Percentiles rank a stretch among this genome's conserved stretches.
Conservation (phyloP, 345 rosid species). For the Brassica incana region DNA sequence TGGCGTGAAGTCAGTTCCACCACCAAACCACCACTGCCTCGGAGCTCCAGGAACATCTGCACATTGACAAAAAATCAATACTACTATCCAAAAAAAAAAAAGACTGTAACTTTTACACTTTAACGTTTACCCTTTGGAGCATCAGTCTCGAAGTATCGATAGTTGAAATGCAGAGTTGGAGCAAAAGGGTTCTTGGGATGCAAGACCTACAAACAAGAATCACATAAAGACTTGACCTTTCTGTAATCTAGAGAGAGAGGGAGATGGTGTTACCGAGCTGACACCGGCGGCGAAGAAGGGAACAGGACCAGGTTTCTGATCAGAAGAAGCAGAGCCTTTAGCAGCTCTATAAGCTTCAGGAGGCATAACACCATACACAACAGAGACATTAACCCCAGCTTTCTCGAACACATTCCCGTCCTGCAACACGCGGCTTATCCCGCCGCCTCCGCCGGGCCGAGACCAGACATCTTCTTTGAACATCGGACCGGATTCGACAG, state of each 20-base stretch:
- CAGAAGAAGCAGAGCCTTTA: slow-evolving; percentile 55
- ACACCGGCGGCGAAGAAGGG: slow-evolving; percentile 96
- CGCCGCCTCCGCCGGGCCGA: slow-evolving; percentile 96
- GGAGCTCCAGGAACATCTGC: slow-evolving; percentile 79
- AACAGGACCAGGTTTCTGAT: slow-evolving; percentile 74
- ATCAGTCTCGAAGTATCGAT: slow-evolving; percentile 41
- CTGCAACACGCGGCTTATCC: slow-evolving; percentile 91
- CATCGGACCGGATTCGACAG: slow-evolving; percentile 55
- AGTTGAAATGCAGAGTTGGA: slow-evolving; percentile 59
- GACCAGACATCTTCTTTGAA: slow-evolving; percentile 97
- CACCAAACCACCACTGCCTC: slow-evolving; percentile 99
- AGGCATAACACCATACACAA: slow-evolving; percentile 93
- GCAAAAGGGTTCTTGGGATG: neutral
- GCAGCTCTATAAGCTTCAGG: slow-evolving; percentile 98
- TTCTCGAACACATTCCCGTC: slow-evolving; percentile 92
- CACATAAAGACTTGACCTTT: neutral
- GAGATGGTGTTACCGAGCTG: slow-evolving; percentile 66
- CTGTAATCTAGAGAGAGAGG: neutral
- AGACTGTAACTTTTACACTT: neutral
- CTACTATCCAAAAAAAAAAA: slow-evolving; percentile 12
- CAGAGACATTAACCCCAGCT: slow-evolving; percentile 96
- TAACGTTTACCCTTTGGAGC: slow-evolving; percentile 67
- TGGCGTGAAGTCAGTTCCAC: slow-evolving; percentile 99
- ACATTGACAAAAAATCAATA: neutral
- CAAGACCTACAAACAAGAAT: slow-evolving; percentile 4